Conservation (phyloP, 257 asterid genomes). For the Ballota nigra region DNA sequence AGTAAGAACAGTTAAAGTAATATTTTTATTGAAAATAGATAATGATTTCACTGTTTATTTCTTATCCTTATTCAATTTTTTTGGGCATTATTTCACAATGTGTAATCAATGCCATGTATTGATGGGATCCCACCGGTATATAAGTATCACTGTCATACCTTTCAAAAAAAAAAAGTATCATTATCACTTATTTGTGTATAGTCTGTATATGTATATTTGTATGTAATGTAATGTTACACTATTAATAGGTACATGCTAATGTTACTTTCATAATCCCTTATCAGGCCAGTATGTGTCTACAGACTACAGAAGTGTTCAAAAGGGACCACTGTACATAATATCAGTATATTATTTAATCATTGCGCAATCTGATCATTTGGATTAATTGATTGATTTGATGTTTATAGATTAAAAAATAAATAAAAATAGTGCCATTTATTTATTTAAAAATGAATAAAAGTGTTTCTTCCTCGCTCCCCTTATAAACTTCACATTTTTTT, state of each 20-base stretch:
- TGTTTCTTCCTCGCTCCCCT: too few relatives aligned
- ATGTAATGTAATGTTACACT: neutral
- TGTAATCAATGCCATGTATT: neutral
- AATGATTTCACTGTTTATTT: too few relatives aligned
- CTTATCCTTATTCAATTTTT: too few relatives aligned
- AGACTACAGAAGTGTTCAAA: too few relatives aligned
- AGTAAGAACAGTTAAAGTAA: too few relatives aligned
- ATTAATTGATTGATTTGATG: conserved; percentile 11
- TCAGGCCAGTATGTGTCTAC: neutral
- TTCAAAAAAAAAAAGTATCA: too few relatives aligned
- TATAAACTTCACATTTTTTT: too few relatives aligned
- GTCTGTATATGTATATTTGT: neutral
- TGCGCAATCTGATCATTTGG: neutral
- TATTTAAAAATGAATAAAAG: neutral
- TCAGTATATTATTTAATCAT: too few relatives aligned
- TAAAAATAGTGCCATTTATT: too few relatives aligned
- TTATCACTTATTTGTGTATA: neutral
- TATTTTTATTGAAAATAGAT: too few relatives aligned
- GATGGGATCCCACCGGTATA: neutral
- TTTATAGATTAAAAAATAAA: neutral
- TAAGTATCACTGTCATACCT: neutral
- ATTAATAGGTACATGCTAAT: neutral
- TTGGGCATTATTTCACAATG: neutral
- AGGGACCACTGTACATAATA: too few relatives aligned
- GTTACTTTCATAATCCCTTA: neutral